Base-by-base conservation (phyloP, 2,329 filamentous ascomycete species). In the Cladophialophora carrionii region DNA sequence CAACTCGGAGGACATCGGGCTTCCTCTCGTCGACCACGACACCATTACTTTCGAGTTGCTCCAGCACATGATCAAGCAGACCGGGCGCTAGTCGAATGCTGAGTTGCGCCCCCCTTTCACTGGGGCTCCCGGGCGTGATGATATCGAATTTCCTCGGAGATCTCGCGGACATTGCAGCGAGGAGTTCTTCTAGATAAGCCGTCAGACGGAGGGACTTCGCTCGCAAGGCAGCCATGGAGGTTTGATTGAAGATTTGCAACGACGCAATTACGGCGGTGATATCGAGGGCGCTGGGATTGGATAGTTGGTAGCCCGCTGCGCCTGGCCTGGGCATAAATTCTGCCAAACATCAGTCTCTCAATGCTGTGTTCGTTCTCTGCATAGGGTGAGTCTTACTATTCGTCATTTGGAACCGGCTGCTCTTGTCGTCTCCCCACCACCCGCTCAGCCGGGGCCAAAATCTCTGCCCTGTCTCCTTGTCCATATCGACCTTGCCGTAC, bases 361-460 rank as follows among this genome's bases (percentile, higher is more conserved):
- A 26, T 20, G 46, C 43, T 8, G 9, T 14, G 29, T 20, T 34
- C 6, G 22, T 32, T 29, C 52, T 32, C 17, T 29, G 52, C 29
- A n/a, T 52, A 4, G 48, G 17, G 8, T 52, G 2, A 20, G 17
- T 17, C 65, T 51, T 58, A 67, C 65, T 67, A 43, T 69, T 69
- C 3, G 64, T 67, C 92, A 96, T 96, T 73, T 87, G 85, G 80
- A 96, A 95, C 32, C 91, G 83, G 60, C 87, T 86, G 34, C 80
- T 79, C 76, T 91, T 90, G 76, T 92, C 88, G 54, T 87, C 89
- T 53, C 91, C 92, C 81, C 93, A 96, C 92, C 92, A 96, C 31
- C 92, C 92, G 37, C 85, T 83, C 9, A 96, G 80, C 1, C 91
- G 84, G 6, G 87, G 87, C 10, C 83, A 82, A 76, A 88, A 92